phyloP scores from a whole-genome alignment of 352 stramenopile species.

The Globisporangium rhizosaccharum region DNA sequence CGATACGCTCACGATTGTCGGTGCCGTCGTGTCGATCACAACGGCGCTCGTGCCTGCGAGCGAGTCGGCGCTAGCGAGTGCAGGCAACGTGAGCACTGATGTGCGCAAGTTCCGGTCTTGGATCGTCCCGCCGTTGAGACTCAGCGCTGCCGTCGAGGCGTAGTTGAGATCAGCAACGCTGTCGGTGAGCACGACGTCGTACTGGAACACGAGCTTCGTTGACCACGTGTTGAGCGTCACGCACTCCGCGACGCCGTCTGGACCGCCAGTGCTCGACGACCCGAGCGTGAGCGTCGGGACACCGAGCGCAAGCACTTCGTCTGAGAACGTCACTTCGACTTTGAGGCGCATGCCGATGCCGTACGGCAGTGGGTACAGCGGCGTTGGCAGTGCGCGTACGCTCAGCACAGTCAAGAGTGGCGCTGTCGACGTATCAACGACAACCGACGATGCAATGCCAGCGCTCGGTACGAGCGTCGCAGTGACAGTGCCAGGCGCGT shows the following conservation, averaged over 20 bases:
- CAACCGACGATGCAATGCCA: conserved; percentile 46
- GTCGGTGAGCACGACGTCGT: conserved; percentile 56
- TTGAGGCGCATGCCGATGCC: conserved; percentile 55
- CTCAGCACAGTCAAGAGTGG: conserved; percentile 38
- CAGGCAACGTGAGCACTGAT: conserved; percentile 49
- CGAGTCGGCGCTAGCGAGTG: conserved; percentile 30
- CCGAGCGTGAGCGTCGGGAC: conserved; percentile 47
- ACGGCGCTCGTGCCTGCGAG: conserved; percentile 46
- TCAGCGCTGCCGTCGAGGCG: conserved; percentile 43
- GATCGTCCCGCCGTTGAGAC: conserved; percentile 49
- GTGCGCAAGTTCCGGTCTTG: conserved; percentile 61
- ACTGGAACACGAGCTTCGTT: conserved; percentile 55
- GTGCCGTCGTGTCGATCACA: conserved; percentile 64
- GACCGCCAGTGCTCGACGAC: conserved; percentile 24
- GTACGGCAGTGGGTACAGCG: conserved; percentile 44
- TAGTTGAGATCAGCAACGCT: conserved; percentile 55
- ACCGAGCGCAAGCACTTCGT: conserved; percentile 62
- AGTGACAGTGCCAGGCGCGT: conserved; percentile 39
- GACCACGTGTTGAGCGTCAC: conserved; percentile 53
- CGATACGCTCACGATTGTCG: conserved; percentile 47
- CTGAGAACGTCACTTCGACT: conserved; percentile 71
- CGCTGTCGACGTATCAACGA: conserved; percentile 54
- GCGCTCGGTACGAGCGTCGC: conserved; percentile 61
- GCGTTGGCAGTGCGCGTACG: conserved; percentile 34
- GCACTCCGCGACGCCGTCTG: conserved; percentile 51